Evolutionary conservation across 345 rosid genomes (phyloP), one percentile per base, ranked within the genome.

Genomic region (Melaleuca alternifolia): DNA sequence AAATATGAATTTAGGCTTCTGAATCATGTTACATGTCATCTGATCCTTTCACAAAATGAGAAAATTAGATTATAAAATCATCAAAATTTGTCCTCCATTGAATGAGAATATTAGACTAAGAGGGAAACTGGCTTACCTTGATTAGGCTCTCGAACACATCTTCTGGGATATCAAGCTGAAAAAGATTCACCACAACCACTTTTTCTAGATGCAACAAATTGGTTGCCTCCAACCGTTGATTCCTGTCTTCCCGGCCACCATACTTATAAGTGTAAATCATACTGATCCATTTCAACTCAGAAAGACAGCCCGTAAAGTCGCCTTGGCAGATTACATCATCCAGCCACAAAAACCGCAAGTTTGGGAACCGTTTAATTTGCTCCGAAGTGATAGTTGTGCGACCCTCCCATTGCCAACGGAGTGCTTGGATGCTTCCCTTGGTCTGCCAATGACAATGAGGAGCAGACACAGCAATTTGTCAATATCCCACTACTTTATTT

Each of bases 311-410:
- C 0, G 10, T 0, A 1, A 61, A 61, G 41, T 61, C 75, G 41
- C 75, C 41, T 28, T 61, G 41, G 5, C 15, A 0, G 0, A 0
- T 0, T 6, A 3, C 5, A 10, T 0, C 0, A 28, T 0, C 0
- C 75, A 28, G 0, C 20, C 41, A 6, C 1, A 61, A 20, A 1
- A 28, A 7, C 10, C 2, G 20, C 0, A 61, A 37, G 28, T 3
- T 0, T 1, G 75, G 41, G 41, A 61, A 61, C 5, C 21, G 75
- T 3, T 61, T 2, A 61, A 61, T 61, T 28, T 28, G 0, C 37
- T 61, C 2, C 4, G 37, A 8, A 13, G 4, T 59, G 33, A 59
- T 4, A 12, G 8, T 59, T 5, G 0, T 0, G n/a, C 6, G 0
- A 12, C 6, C 1, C 3, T 13, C 13, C 4, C 0, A 18, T 10